A percentile compares a stretch with the other conserved stretches of the same genome.
Evolutionary conservation across 139 green algal genomes (phyloP).

Genomic region (Nannochloris sp.): DNA sequence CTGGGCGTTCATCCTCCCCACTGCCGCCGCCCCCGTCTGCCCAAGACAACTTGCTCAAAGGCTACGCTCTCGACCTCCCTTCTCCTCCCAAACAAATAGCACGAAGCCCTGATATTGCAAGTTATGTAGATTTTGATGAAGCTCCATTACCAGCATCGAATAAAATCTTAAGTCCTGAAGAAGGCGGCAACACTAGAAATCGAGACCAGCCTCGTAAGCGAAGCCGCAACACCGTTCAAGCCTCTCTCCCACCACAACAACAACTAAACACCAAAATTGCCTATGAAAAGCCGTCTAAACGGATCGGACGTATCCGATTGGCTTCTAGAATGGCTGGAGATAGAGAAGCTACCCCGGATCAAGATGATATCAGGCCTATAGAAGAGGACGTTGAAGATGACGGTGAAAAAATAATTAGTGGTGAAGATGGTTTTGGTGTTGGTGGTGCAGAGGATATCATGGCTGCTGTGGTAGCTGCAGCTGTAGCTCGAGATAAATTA

Average conservation of each 20-base stretch:
- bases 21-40: neutral
- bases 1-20: neutral
- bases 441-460: neutral
- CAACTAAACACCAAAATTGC: no score
- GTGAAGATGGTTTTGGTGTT: neutral
- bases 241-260: no score
- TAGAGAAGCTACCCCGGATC: slow-evolving; percentile 21
- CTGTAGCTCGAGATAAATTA: neutral
- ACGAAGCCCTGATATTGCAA: no score
- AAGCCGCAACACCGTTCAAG: no score
- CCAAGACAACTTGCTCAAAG: slow-evolving; percentile 5
- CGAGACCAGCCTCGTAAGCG: no score
- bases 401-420: neutral
- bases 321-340: slow-evolving; percentile 5
- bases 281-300: neutral
- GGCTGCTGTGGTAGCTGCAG: slow-evolving; percentile 4
- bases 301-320: slow-evolving; percentile 10
- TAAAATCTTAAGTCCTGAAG: neutral
- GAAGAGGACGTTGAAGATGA: slow-evolving; percentile 11
- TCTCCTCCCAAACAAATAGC: neutral
- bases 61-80: slow-evolving; percentile 6
- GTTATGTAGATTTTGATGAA: no score
- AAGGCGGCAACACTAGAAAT: neutral
- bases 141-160: no score
- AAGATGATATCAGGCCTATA: slow-evolving; percentile 11